These are phyloP conservation scores for Asterophora parasitica DNA, from an alignment of 768 basidiomycete species.

Conservation along the genomic window DNA sequence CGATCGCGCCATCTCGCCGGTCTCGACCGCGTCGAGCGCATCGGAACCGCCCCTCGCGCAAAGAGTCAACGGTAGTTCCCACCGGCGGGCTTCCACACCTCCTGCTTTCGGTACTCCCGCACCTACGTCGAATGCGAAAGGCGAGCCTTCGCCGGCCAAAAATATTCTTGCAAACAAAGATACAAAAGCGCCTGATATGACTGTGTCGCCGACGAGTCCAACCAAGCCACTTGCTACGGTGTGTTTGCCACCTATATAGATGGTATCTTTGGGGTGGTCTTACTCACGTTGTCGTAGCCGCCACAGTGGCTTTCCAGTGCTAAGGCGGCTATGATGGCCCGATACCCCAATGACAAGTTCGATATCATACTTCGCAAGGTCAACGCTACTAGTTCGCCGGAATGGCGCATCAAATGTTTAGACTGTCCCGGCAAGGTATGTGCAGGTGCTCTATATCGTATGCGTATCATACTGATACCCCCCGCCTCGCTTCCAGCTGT, in stretches of 20 bases:
- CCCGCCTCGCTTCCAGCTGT: constrained; percentile 46
- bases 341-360: constrained; percentile 80
- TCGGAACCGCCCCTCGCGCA: constrained; percentile 74
- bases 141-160: constrained; percentile 3
- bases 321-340: constrained; percentile 60
- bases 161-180: constrained; percentile 3
- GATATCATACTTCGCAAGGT: constrained; percentile 67
- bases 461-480: too few species aligned
- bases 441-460: too few species aligned
- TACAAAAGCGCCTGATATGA: constrained; percentile 5
- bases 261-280: background rate
- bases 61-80: constrained; percentile 38
- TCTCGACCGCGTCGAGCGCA: constrained; percentile 67
- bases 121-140: constrained; percentile 11
- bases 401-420: constrained; percentile 89
- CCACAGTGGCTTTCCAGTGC: constrained; percentile 71
- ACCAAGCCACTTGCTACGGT: constrained; percentile 22
- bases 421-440: constrained; percentile 92
- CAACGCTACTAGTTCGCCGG: constrained; percentile 49
- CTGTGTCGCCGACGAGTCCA: constrained; percentile 26
- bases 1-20: constrained; percentile 64
- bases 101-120: constrained; percentile 17
- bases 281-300: constrained; percentile 28
- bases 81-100: constrained; percentile 24
- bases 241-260: constrained; percentile 1